Base-by-base conservation (phyloP, 2,329 filamentous ascomycete genomes). In the Fusarium phyllophilum region DNA sequence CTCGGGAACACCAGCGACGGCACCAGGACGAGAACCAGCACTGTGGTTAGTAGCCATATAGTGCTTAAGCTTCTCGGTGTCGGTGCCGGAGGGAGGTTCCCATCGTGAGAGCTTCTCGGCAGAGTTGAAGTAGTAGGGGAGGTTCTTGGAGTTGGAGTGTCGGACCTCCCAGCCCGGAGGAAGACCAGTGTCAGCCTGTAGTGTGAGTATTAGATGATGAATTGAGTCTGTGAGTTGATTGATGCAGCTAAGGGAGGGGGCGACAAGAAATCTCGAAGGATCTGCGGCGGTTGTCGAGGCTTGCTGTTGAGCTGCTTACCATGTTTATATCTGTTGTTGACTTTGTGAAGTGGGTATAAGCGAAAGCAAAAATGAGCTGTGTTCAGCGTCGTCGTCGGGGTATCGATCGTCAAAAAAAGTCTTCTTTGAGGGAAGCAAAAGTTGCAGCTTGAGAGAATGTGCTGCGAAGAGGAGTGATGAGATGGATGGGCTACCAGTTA, bases 91-190 rank as follows among this genome's bases (percentile, higher is more conserved):
- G 14, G 96, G 96, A 7, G 96, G 96, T 82, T 98, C 96, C 96
- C 96, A 99, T 84, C 94, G 91, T 73, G 96, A 98, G 81, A 94
- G 91, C 83, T 95, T 96, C 73, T 94, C 94, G 77, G 85, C 86
- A 51, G 92, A 87, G 85, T 98, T 97, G 92, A 98, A 98, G 87
- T 98, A 99, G 88, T 99, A 99, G 42, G 96, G 96, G 41, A 98
- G 92, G 85, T 97, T 97, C 87, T 98, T 98, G 84, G 94, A 97
- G 87, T 98, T 97, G 83, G 94, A 97, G 86, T 97, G 94, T 83
- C 96, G 94, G 81, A 99, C 94, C 86, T 98, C 96, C 95, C 96
- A 98, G 83, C 91, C 91, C 56, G 90, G 83, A 72, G 95, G 95
- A 73, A 98, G 90, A 82, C 96, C 96, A 77, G 92, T 91, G 64